These are phyloP conservation scores for Pachysandra terminalis DNA, from an alignment of 164 flowering plant species.

Conservation along the genomic window DNA sequence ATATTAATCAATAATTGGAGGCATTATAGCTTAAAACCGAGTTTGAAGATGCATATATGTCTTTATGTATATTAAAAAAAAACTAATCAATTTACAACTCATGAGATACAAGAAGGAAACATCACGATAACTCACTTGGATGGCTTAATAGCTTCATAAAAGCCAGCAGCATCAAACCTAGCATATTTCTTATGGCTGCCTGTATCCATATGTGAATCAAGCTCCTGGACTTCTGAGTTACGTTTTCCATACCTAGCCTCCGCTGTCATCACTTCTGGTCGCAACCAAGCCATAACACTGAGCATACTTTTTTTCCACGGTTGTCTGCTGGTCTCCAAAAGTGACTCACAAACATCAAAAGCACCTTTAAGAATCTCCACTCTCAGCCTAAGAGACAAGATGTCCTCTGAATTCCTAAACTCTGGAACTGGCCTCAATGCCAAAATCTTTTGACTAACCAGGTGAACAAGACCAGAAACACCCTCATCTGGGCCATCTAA, in stretches of 20 bases:
- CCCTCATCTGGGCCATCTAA: conserved; percentile 88
- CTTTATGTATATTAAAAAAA: no score
- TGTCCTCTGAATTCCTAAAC: conserved; percentile 19
- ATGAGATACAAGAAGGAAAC: not conserved
- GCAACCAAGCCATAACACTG: conserved; percentile 84
- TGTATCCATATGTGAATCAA: conserved; percentile 16
- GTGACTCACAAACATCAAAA: conserved; percentile 69
- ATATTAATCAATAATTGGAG: no score
- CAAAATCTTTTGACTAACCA: conserved; percentile 55
- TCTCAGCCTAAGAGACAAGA: conserved; percentile 46
- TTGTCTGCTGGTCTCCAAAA: conserved; percentile 54
- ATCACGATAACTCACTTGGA: conserved; percentile 67
- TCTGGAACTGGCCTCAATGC: conserved; percentile 58
- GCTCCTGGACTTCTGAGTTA: conserved; percentile 22
- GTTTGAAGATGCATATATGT: no score
- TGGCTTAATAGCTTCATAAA: conserved; percentile 90
- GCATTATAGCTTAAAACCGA: no score
- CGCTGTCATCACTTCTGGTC: conserved; percentile 73
- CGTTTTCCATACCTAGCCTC: conserved; percentile 58
- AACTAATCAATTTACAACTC: no score
- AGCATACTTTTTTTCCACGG: conserved; percentile 89
- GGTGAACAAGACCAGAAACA: conserved; percentile 74
- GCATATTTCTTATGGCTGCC: conserved; percentile 21
- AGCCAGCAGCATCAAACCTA: conserved; percentile 58
- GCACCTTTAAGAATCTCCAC: conserved; percentile 63